Base-by-base conservation (phyloP, 2,329 filamentous ascomycete genomes). In the Dothideomycetidae sp. region DNA sequence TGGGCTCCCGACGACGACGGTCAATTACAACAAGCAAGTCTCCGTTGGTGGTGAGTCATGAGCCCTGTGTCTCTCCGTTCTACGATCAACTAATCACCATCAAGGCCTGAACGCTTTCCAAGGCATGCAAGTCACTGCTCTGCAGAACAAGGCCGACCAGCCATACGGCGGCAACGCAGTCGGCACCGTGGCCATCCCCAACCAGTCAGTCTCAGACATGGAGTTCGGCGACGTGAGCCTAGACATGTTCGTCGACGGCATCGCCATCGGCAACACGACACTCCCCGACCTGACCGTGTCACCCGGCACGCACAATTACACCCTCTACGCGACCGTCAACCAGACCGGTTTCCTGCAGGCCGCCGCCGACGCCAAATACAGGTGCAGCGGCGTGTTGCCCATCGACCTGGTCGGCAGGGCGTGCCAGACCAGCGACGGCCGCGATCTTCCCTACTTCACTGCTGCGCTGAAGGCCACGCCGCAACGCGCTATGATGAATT, bases 141-240 rank as follows among this genome's bases (percentile, higher is more conserved):
- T 70, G 44, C 56, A 57, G 29, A 61, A 42, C 16, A 23, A 23
- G 33, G 21, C 21, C 13, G 47, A 53, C 17, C 40, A 62, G 37
- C 44, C 51, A 7, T 59, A 66, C 37, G 66, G 62, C 44, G 64
- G 67, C 51, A 81, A 80, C 59, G 76, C 81, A 57, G 58, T 66
- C 36, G 75, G 67, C 46, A 67, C 60, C 10, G 66, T 68, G 40
- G 60, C 61, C 40, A 75, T 81, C 35, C 74, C 73, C 46, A 82
- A 81, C 54, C 66, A 64, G 5, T 78, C 75, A 1, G 57, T 71
- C 36, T 65, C 78, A 50, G 72, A 67, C n/a, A 63, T 81, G 36
- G 68, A 77, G 21, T 68, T 81, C 63, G 78, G 78, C 48, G 77
- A 80, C 48, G 62, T 72, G 23, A 69, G 68, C 17, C 77, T 79